These are phyloP conservation scores for Halteria grandinella DNA, from an alignment of 73 alveolate genomes.

Conservation along the genomic window DNA sequence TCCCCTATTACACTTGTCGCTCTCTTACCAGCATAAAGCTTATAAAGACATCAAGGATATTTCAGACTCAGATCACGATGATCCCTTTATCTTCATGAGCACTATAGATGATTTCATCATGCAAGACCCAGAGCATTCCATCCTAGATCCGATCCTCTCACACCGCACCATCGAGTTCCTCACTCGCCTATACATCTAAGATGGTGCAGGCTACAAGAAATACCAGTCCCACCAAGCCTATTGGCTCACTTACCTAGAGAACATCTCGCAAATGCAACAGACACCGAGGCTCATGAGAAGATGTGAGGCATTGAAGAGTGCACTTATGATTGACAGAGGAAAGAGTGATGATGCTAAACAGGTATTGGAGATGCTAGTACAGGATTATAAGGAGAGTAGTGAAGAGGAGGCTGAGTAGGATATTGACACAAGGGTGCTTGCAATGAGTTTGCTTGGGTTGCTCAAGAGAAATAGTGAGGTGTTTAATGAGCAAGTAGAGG, in stretches of 20 bases:
- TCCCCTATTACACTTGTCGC: constrained; percentile 16
- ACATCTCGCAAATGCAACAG: background rate
- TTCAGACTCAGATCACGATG: background rate
- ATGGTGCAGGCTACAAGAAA: background rate
- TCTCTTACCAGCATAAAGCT: background rate
- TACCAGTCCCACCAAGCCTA: background rate
- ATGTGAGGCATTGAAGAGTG: background rate
- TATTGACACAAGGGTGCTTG: background rate
- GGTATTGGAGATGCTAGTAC: background rate
- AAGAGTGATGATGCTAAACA: background rate
- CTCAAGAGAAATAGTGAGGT: too few relatives aligned
- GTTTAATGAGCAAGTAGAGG: too few relatives aligned
- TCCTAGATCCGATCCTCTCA: background rate
- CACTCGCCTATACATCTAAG: constrained; percentile 24
- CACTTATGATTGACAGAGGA: background rate
- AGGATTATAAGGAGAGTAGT: background rate
- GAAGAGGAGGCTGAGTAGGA: background rate
- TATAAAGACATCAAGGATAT: background rate
- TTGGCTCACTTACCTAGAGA: constrained; percentile 11
- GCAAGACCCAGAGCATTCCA: background rate
- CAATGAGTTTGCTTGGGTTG: background rate
- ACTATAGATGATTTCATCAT: constrained; percentile 26
- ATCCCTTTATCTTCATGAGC: constrained; percentile 1
- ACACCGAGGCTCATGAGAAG: background rate
- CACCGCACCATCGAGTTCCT: constrained; percentile 21